Percentiles rank a stretch among this genome's conserved stretches.
These are phyloP conservation scores for Coccomyxa subellipsoidea DNA, from an alignment of 163 green algal species.

Conservation along the genomic window DNA sequence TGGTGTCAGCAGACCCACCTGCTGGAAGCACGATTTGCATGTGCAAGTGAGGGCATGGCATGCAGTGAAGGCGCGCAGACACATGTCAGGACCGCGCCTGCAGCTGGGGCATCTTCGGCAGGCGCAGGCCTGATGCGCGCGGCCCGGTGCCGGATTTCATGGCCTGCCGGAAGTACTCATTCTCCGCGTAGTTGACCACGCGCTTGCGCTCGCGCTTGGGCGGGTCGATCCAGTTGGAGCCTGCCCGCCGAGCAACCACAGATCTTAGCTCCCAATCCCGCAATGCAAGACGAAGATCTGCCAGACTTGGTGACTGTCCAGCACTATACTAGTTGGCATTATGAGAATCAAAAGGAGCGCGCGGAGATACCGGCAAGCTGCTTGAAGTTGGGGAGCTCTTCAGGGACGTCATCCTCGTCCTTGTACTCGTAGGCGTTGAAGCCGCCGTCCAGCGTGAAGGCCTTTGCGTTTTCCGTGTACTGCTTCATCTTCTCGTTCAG, in stretches of 20 bases:
- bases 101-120: conserved; percentile 87
- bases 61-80: too few species aligned
- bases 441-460: conserved; percentile 94
- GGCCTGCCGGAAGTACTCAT: conserved; percentile 76
- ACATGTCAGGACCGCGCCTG: too few species aligned
- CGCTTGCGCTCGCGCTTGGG: conserved; percentile 95
- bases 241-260: conserved; percentile 33
- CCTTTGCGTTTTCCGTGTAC: conserved; percentile 94
- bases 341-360: background rate
- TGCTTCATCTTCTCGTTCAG: conserved; percentile 97
- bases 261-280: too few species aligned
- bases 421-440: conserved; percentile 90
- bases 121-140: conserved; percentile 40
- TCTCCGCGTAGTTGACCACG: conserved; percentile 76
- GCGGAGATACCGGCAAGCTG: conserved; percentile 28
- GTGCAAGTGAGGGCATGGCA: conserved; percentile 11
- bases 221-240: conserved; percentile 94
- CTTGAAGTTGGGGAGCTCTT: conserved; percentile 50
- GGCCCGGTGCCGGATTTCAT: conserved; percentile 23
- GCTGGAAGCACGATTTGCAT: background rate
- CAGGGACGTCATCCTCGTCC: conserved; percentile 61
- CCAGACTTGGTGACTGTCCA: too few species aligned
- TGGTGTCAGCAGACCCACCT: too few species aligned
- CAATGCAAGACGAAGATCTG: too few species aligned
- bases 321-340: too few species aligned